Base-by-base conservation (phyloP, 139 green algal species). In the Chlamydomonas sp. region DNA sequence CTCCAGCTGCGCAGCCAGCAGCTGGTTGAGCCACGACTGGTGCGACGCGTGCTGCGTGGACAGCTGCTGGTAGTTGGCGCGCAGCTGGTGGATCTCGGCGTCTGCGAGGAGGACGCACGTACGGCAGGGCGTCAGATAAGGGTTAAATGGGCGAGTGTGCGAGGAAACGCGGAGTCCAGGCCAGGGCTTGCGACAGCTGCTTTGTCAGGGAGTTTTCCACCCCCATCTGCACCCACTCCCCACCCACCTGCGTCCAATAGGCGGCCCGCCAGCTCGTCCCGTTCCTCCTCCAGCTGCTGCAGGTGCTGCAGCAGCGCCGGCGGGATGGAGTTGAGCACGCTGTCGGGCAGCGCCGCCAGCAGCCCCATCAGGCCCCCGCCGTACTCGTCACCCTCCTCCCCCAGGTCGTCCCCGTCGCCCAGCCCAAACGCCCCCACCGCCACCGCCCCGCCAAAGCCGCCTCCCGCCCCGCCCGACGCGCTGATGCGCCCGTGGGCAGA, bases 281-380 rank as follows among this genome's bases (percentile, higher is more conserved):
- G 82, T 62, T 87, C 82, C 71, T 87, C 82, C 82, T 87, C 82
- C n/a, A 87, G 68, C 71, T 80, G 82, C 82, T 87, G 82, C 71
- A 87, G 72, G 1, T 64, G 72, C 4, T 57, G 8, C 71, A 87
- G 71, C 72, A 87, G 72, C 71, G 61, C 82, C 12, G 71, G 82
- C 4, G 82, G 82, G 64, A 87, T 87, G 82, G n/a, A 15, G 0
- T 10, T 1, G 4, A 87, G 31, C 1, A 14, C 14, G 4, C 1
- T 1, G 10, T 63, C n/a, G 62, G 72, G 72, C 60, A 87, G 20
- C 0, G 12, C 72, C 6, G 49, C 71, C 15, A 87, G 61, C n/a
- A 80, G n/a, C 5, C 72, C 82, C 62, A 63, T 1, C 69, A 78
- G 14, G 2, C 17, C 7, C 49, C 10, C 74, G 49, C 5, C 79